Base-by-base conservation (phyloP, 257 asterid genomes). In the Sherardia arvensis region DNA sequence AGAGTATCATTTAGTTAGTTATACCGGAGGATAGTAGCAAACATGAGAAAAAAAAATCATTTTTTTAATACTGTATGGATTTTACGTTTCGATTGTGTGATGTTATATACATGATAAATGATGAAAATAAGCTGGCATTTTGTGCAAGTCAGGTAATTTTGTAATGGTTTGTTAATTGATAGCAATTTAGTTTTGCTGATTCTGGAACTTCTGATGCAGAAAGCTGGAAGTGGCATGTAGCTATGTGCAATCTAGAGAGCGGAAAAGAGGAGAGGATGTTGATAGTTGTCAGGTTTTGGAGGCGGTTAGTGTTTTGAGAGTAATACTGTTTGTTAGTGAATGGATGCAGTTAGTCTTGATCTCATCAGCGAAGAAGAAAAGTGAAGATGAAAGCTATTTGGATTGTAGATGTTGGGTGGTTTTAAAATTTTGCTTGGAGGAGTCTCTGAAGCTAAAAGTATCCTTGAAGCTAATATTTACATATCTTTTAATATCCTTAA, bases 391-490 rank as follows among this genome's bases (percentile, higher is more conserved):
- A 67, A 82, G 73, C 7, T 72, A 79, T 69, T 80, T 80, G 78
- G 94, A 91, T 74, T 57, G 61, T 55, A 89, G 84, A 65, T 87
- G 89, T 74, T 92, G 97, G 98, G 73, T 71, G 61, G 72, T 92
- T 69, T 74, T 89, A 34, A 85, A 68, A 47, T 92, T 87, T 82
- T 85, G 95, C 79, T 69, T 92, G 84, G 85, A 85, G 83, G 91
- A 87, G 74, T 82, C 89, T 25, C 73, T 76, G 53, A 78, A 81
- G n/a, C 78, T 73, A 22, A 72, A 74, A 40, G 49, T 78, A 21
- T 68, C 85, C 54, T 76, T 89, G 80, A 75, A n/a, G n/a, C n/a
- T n/a, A n/a, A n/a, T n/a, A n/a, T n/a, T n/a, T n/a, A n/a, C n/a
- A n/a, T n/a, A n/a, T n/a, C n/a, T n/a, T n/a, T n/a, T n/a, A n/a